Evolutionary conservation across 768 basidiomycete genomes (phyloP), one percentile per base, ranked within the genome.

Genomic region (Omphalotus guepiniiformis): DNA sequence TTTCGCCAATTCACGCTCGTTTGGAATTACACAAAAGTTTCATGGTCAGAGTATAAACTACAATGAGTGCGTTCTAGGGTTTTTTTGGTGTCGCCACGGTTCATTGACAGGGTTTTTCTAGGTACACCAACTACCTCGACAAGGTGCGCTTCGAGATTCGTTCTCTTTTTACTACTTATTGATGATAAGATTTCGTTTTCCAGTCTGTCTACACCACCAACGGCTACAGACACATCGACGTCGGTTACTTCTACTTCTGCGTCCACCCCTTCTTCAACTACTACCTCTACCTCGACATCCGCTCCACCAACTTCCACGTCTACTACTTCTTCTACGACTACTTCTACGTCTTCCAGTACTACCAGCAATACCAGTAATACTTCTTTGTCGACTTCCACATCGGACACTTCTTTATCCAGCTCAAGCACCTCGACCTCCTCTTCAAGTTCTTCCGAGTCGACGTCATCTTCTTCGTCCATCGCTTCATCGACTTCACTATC

Each of bases 381-480:
- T 26, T 37, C 38, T 13, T 23, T 38, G 9, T 35, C 26, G 43
- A 53, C 22, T 26, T 34, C 44, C 9, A 34, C 44, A 26, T n/a
- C 44, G 9, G 26, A 9, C 19, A 15, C 29, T 13, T 34, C 30
- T n/a, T 11, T n/a, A 21, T 22, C 28, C 3, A 30, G 15, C 16
- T 26, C 16, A 9, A 27, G 28, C n/a, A n/a, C 28, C 15, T 12
- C 37, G 7, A 8, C 37, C 16, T 8, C 37, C 8, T 39, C 39
- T 19, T 39, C 39, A 13, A 19, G 21, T 6, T 39, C 39, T 5
- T 39, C 39, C 5, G 13, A 19, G 11, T 39, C 39, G n/a, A 13
- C 39, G 19, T 1, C 4, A 26, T 25, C 15, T 7, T 25, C 45
- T 6, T 29, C 45, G 6, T 9, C 30, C 9, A 32, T n/a, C n/a